phyloP scores from a whole-genome alignment of 2,329 filamentous ascomycete genomes.

The Thielaviopsis ethacetica region DNA sequence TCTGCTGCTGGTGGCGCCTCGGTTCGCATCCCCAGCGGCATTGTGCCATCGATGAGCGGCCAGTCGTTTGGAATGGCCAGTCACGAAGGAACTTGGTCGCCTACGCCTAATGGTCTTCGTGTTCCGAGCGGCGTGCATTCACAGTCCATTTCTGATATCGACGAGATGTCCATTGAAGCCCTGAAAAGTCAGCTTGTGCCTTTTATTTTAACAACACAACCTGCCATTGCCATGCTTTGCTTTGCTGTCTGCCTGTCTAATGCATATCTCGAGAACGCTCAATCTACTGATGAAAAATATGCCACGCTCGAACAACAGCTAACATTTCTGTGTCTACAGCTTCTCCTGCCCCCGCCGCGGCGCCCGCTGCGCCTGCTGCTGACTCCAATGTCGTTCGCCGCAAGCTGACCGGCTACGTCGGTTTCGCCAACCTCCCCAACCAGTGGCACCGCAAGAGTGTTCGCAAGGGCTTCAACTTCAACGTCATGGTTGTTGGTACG shows the following conservation, averaged over 20 bases:
- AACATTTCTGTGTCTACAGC: conserved; percentile 3
- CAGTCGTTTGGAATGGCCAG: neutral
- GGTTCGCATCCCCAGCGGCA: conserved; percentile 1
- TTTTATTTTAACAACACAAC: neutral
- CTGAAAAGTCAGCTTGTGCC: conserved; percentile 2
- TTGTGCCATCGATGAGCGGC: neutral
- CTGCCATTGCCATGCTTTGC: neutral
- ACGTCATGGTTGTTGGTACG: conserved; percentile 99
- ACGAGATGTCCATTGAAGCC: neutral
- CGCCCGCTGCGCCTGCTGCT: conserved; percentile 27
- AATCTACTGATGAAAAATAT: neutral
- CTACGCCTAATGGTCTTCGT: neutral
- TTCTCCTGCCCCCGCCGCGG: conserved; percentile 17
- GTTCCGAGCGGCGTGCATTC: neutral
- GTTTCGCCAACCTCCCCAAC: conserved; percentile 96
- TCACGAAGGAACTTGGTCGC: conserved; percentile 3
- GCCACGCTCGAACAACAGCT: neutral
- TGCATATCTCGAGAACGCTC: neutral
- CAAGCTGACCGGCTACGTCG: conserved; percentile 96
- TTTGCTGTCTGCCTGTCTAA: neutral
- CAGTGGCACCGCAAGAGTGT: conserved; percentile 99
- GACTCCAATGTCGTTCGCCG: conserved; percentile 88
- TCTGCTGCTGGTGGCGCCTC: neutral
- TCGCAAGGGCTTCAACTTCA: conserved; percentile 99
- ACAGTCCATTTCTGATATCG: neutral